Percentiles rank a stretch among this genome's conserved stretches.
These are phyloP conservation scores for Fusarium lyarnte DNA, from an alignment of 2,329 filamentous ascomycete genomes.

Conservation along the genomic window DNA sequence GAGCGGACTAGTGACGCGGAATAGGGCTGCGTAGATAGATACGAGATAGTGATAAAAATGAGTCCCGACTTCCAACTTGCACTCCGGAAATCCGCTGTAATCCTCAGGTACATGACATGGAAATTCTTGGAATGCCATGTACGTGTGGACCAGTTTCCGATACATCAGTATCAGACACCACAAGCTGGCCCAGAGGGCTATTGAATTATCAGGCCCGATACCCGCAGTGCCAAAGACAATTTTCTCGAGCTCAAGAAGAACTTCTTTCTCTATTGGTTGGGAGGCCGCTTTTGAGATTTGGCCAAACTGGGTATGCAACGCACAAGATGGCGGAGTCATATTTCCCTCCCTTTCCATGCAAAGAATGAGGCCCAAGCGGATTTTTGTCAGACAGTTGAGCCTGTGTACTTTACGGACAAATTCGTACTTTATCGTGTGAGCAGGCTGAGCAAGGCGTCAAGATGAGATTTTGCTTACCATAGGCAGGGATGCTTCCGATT, in stretches of 20 bases:
- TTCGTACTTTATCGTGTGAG: slow-evolving; percentile 27
- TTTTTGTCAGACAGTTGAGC: slow-evolving; percentile 43
- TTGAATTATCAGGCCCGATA: slow-evolving; percentile 38
- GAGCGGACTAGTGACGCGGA: slow-evolving; percentile 42
- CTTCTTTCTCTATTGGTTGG: slow-evolving; percentile 41
- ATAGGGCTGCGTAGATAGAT: slow-evolving; percentile 43
- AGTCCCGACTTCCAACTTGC: slow-evolving; percentile 42
- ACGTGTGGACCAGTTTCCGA: slow-evolving; percentile 42
- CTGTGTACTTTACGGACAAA: slow-evolving; percentile 42
- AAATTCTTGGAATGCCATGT: slow-evolving; percentile 44
- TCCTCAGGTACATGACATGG: slow-evolving; percentile 44
- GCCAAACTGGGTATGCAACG: slow-evolving; percentile 43
- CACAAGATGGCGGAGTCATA: slow-evolving; percentile 41
- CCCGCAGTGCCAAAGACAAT: slow-evolving; percentile 39
- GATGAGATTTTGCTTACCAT: slow-evolving; percentile 32
- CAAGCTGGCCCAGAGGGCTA: slow-evolving; percentile 43
- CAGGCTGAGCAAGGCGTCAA: neutral
- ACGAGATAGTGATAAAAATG: slow-evolving; percentile 45
- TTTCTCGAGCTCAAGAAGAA: slow-evolving; percentile 40
- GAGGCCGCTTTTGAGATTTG: slow-evolving; percentile 44
- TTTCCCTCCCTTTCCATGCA: slow-evolving; percentile 39
- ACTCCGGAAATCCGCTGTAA: slow-evolving; percentile 43
- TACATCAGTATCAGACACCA: slow-evolving; percentile 45
- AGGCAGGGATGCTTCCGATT: slow-evolving; percentile 30
- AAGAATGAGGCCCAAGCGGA: slow-evolving; percentile 40